Evolutionary conservation across 495 filamentous ascomycete genomes (phyloP), one percentile per base, ranked within the genome.

Genomic region (Acidiella bohemica): DNA sequence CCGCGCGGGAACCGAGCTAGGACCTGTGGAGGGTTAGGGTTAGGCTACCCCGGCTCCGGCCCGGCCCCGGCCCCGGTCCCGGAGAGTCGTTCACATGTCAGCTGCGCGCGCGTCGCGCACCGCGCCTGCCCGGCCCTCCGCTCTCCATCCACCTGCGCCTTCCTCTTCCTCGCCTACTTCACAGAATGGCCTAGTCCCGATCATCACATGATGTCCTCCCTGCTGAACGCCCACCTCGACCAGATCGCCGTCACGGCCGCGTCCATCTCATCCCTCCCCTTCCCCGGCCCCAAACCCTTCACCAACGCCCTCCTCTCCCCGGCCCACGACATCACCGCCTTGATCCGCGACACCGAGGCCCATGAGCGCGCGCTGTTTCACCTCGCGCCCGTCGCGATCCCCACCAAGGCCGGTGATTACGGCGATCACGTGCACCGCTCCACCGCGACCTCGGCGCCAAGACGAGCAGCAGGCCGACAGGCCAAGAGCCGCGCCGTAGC

Each of bases 301-400:
- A 93, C 88, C 48, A 95, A 93, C 60, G 84, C 90, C 24, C 71
- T 96, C 29, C 73, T 96, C 35, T 77, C 78, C 41, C n/a, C n/a
- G n/a, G 72, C 73, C 41, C 81, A 82, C 53, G 90, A 97, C 58
- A 95, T 97, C 50, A 95, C 92, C 8, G 71, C 84, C 9, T 59
- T 97, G 11, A 95, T 97, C 50, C 81, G 90, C 41, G 90, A 97
- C 59, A 95, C 88, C 22, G 90, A 97, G 61, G 65, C 76, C 13
- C 90, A 97, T 63, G 90, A 97, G 62, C 80, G 88, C 50, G 92
- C 87, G 11, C 72, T 97, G 3, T 97, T 97, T 64, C 86, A 87
- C 25, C 76, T 92, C 7, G 47, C 47, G 6, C 83, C 86, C 5
- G 75, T 83, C 0, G 67, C 82, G 0, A 67, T 70, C 1, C 65